Percentiles rank a stretch among this genome's conserved stretches.
Conservation (phyloP, 208 protist species). For the Leishmania amazonensis region DNA sequence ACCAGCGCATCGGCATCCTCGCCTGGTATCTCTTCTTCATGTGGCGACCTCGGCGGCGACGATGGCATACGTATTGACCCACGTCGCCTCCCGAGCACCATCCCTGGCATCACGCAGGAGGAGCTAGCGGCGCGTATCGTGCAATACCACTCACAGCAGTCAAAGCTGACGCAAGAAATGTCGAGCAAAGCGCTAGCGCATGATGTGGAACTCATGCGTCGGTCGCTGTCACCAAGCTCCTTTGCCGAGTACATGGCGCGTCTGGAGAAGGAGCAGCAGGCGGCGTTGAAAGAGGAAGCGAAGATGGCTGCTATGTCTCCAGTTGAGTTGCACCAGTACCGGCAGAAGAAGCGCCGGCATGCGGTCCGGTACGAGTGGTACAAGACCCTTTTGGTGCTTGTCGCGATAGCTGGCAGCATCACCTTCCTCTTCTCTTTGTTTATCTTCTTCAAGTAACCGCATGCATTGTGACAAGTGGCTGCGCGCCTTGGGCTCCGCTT, state of each 20-base stretch:
- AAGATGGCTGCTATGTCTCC: constrained; percentile 68
- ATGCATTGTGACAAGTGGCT: background rate
- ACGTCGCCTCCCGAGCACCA: constrained; percentile 56
- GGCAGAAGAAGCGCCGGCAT: constrained; percentile 51
- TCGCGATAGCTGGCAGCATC: constrained; percentile 48
- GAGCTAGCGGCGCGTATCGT: constrained; percentile 64
- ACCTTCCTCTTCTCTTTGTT: constrained; percentile 71
- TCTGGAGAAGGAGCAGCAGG: constrained; percentile 34
- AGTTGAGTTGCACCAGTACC: constrained; percentile 59
- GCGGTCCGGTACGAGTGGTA: constrained; percentile 41
- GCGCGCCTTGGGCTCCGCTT: background rate
- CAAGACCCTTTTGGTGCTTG: constrained; percentile 51
- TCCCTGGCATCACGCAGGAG: constrained; percentile 71
- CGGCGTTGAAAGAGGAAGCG: constrained; percentile 41
- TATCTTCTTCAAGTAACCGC: constrained; percentile 58
- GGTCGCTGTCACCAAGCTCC: constrained; percentile 49
- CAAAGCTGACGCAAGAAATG: constrained; percentile 16
- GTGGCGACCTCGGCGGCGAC: background rate
- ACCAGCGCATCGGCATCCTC: background rate
- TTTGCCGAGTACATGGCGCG: constrained; percentile 52
- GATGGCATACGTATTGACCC: constrained; percentile 45
- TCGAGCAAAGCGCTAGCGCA: constrained; percentile 27
- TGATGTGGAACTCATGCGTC: constrained; percentile 70
- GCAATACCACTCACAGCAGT: constrained; percentile 29
- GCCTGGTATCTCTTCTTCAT: background rate